Evolutionary conservation across 2,329 filamentous ascomycete genomes (phyloP), one percentile per base, ranked within the genome.

Genomic region (Cadophora gregata): DNA sequence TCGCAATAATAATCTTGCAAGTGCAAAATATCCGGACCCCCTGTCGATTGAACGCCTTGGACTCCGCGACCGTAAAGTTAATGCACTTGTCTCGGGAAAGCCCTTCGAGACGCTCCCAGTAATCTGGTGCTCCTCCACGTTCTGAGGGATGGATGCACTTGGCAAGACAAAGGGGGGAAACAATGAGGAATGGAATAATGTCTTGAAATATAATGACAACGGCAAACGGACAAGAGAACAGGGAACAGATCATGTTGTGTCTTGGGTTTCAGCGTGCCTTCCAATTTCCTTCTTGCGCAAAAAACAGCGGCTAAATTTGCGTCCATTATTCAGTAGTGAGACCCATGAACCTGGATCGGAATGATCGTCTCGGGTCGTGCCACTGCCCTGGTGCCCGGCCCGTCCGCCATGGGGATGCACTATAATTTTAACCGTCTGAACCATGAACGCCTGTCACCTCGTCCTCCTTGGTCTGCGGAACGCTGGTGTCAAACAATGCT

Each of bases 301-400:
- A 63, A 64, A 69, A 63, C 67, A 67, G 69, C 68, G 70, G 67
- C 53, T 69, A 65, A 59, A 62, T 65, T 67, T 50, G 42, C 48
- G 38, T 68, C n/a, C n/a, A n/a, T n/a, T 53, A 42, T 31, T 45
- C 59, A 29, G 38, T 38, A 33, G 31, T 48, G 47, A 63, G 56
- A 65, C 64, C 70, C 71, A 62, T 66, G 50, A 69, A 69, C 70
- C 69, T 70, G 71, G 72, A 66, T 72, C 63, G 58, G 70, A 71
- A 64, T 67, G 71, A 73, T 73, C 71, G 62, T 62, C 67, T 71
- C 71, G 71, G 72, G 68, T 71, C 69, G 72, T 71, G 64, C 68
- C 70, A 69, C 66, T 65, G 48, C 64, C 64, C 68, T 66, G 60
- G n/a, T 64, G 47, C 67, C 53, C 68, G 66, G 63, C 58, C 68